These are phyloP conservation scores for Chrysanthemum lavandulifolium DNA, from an alignment of 129 eudicot genomes.

Conservation along the genomic window DNA sequence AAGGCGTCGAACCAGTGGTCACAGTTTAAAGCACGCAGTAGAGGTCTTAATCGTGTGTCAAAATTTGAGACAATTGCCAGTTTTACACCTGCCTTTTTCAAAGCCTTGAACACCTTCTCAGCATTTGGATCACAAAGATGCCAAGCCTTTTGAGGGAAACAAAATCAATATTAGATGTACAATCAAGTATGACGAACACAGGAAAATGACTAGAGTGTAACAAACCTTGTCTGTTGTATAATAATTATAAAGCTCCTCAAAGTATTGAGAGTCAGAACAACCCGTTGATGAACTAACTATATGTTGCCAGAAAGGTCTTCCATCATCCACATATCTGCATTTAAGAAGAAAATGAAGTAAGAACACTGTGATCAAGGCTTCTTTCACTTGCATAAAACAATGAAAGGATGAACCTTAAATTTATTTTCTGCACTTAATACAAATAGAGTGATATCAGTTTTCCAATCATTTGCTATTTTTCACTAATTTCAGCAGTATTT, in stretches of 20 bases:
- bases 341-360: constrained; percentile 12
- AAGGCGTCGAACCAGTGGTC: constrained; percentile 99
- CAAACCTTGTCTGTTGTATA: constrained; percentile 90
- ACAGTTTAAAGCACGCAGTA: constrained; percentile 78
- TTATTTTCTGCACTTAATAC: background rate
- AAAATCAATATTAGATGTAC: background rate
- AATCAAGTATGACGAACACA: background rate
- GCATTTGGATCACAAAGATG: constrained; percentile 95
- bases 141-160: constrained; percentile 67
- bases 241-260: constrained; percentile 95
- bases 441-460: too few species aligned
- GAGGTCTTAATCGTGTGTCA: constrained; percentile 86
- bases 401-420: background rate
- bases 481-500: too few species aligned
- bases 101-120: constrained; percentile 74
- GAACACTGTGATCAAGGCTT: background rate
- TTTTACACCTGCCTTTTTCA: constrained; percentile 79
- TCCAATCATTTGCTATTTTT: too few species aligned
- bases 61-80: constrained; percentile 92
- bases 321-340: constrained; percentile 88
- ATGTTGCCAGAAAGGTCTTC: constrained; percentile 98
- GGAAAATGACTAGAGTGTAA: background rate
- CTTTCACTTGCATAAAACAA: background rate
- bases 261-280: constrained; percentile 89
- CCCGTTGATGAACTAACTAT: constrained; percentile 98